phyloP scores from a whole-genome alignment of 2,329 filamentous ascomycete species.

The Tolypocladium endophyticum region DNA sequence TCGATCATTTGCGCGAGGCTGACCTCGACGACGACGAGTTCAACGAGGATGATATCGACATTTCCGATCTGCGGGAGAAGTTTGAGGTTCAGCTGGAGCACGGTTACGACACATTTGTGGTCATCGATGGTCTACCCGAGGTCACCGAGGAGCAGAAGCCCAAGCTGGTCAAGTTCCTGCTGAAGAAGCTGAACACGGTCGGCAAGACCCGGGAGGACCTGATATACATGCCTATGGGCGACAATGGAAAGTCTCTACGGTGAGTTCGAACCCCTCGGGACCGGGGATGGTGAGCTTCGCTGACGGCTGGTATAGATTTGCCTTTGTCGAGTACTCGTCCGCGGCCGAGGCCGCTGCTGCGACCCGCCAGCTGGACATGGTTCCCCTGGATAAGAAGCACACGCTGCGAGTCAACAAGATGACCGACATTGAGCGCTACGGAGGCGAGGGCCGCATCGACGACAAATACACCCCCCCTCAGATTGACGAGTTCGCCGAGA shows the following conservation, averaged over 20 bases:
- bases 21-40: slow-evolving; percentile 78
- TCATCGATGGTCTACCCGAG: slow-evolving; percentile 84
- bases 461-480: slow-evolving; percentile 79
- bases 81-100: slow-evolving; percentile 94
- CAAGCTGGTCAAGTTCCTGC: slow-evolving; percentile 91
- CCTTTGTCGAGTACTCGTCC: slow-evolving; percentile 93
- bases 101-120: slow-evolving; percentile 91
- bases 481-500: slow-evolving; percentile 77
- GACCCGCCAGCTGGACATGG: slow-evolving; percentile 76
- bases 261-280: slow-evolving; percentile 30
- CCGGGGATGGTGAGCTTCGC: background rate
- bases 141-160: slow-evolving; percentile 85
- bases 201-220: slow-evolving; percentile 79
- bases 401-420: slow-evolving; percentile 94
- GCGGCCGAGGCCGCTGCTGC: slow-evolving; percentile 82
- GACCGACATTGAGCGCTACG: slow-evolving; percentile 93
- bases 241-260: slow-evolving; percentile 78
- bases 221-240: slow-evolving; percentile 88
- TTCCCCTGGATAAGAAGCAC: slow-evolving; percentile 93
- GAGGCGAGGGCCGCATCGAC: slow-evolving; percentile 83
- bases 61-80: slow-evolving; percentile 86
- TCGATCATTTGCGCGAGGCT: slow-evolving; percentile 84
- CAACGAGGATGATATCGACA: slow-evolving; percentile 89
- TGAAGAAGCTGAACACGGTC: slow-evolving; percentile 82
- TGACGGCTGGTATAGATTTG: slow-evolving; percentile 51